Evolutionary conservation across 2,329 filamentous ascomycete genomes (phyloP).

Genomic region (Cladosporium halotolerans): DNA sequence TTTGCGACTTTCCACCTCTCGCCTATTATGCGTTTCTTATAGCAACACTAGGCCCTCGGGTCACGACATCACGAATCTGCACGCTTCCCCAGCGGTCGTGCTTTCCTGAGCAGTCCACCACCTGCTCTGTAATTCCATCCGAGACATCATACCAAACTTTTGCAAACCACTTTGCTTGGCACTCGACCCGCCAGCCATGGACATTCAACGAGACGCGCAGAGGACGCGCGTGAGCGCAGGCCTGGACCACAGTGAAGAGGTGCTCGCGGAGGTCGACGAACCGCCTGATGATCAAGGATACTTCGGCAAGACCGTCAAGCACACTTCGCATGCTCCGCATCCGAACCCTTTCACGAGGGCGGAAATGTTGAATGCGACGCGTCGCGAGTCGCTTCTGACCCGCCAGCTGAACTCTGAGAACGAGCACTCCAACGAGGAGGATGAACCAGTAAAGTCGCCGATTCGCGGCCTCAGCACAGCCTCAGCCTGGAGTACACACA

Average conservation of each 20-base stretch:
- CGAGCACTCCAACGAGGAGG: slow-evolving; percentile 37
- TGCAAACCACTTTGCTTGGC: neutral
- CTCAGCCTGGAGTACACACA: slow-evolving; percentile 74
- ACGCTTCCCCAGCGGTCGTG: slow-evolving; percentile 4
- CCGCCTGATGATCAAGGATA: slow-evolving; percentile 60
- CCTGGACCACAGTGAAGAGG: slow-evolving; percentile 48
- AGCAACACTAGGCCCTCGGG: slow-evolving; percentile 15
- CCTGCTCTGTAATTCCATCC: neutral
- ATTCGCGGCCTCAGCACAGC: slow-evolving; percentile 45
- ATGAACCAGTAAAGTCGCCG: slow-evolving; percentile 18
- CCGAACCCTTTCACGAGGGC: slow-evolving; percentile 42
- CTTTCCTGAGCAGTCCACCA: neutral
- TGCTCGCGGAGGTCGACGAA: slow-evolving; percentile 74
- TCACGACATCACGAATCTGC: slow-evolving; percentile 10
- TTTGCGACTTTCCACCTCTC: neutral
- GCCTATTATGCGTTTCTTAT: slow-evolving; percentile 12
- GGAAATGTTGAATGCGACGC: slow-evolving; percentile 43
- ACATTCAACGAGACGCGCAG: slow-evolving; percentile 14
- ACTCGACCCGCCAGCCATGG: slow-evolving; percentile 11
- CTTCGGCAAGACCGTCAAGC: slow-evolving; percentile 21
- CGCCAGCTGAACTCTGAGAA: slow-evolving; percentile 63
- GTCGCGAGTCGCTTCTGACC: slow-evolving; percentile 78
- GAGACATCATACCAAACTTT: neutral
- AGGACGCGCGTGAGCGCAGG: slow-evolving; percentile 12
- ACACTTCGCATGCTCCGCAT: slow-evolving; percentile 11